Evolutionary conservation across 2,329 filamentous ascomycete genomes (phyloP).

Genomic region (Parafenestella ontariensis): DNA sequence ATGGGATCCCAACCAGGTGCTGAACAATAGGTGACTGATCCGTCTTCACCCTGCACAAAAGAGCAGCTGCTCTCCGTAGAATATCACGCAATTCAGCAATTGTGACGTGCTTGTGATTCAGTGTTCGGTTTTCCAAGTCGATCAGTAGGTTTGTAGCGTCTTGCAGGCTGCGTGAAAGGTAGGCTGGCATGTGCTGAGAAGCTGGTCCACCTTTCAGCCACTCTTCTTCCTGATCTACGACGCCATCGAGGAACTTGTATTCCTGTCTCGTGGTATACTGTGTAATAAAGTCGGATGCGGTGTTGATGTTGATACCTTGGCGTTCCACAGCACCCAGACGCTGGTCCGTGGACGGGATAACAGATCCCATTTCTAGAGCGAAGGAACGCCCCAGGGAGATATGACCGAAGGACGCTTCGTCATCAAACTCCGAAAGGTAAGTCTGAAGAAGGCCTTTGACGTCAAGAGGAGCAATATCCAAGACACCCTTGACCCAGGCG

Average conservation of each 20-base stretch:
- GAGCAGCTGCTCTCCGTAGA: conserved; percentile 81
- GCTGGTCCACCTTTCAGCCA: conserved; percentile 64
- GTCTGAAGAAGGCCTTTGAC: conserved; percentile 95
- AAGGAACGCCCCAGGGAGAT: conserved; percentile 93
- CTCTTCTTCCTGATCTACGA: conserved; percentile 69
- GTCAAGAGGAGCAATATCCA: conserved; percentile 87
- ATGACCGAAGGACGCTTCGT: conserved; percentile 89
- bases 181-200: conserved; percentile 19
- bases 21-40: conserved; percentile 82
- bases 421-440: conserved; percentile 92
- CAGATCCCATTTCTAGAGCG: conserved; percentile 87
- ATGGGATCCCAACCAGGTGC: conserved; percentile 90
- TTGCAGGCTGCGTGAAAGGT: conserved; percentile 54
- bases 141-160: conserved; percentile 67
- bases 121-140: conserved; percentile 74
- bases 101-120: conserved; percentile 72
- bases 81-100: conserved; percentile 80
- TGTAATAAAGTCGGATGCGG: conserved; percentile 92
- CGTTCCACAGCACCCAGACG: conserved; percentile 80
- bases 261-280: conserved; percentile 97
- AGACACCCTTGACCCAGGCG: conserved; percentile 78
- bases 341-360: conserved; percentile 86
- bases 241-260: conserved; percentile 84
- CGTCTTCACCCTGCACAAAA: conserved; percentile 79
- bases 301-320: conserved; percentile 79